Conservation (phyloP, 2,329 filamentous ascomycete species). For the Aspergillus fructus region DNA sequence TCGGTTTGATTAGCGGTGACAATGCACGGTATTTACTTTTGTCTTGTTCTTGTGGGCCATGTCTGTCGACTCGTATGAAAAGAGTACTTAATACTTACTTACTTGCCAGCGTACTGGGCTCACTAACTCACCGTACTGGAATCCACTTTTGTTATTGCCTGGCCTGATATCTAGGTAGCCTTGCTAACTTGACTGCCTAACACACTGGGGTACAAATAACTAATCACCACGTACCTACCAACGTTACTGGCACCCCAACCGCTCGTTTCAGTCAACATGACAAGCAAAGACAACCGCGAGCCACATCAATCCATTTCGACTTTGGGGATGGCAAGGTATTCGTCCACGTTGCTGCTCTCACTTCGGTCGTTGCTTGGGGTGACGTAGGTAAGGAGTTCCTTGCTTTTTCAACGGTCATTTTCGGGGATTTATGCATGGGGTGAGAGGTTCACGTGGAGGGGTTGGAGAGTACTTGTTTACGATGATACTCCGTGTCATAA, state of each 20-base stretch:
- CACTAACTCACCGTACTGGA: not conserved
- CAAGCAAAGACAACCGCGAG: not conserved
- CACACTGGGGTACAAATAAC: not conserved
- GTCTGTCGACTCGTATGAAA: not conserved
- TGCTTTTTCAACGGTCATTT: not conserved
- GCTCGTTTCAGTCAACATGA: too few species aligned
- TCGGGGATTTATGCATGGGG: constrained; percentile 1
- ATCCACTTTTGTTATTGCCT: not conserved
- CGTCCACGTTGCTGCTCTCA: not conserved
- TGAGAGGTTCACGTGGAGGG: not conserved
- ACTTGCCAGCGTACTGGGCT: not conserved
- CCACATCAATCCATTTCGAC: not conserved
- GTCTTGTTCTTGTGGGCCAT: not conserved
- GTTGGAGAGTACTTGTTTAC: not conserved
- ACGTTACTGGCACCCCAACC: not conserved
- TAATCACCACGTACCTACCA: not conserved
- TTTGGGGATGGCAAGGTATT: not conserved
- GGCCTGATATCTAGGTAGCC: not conserved
- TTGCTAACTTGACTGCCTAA: not conserved
- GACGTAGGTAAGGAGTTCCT: not conserved
- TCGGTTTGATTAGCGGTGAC: not conserved
- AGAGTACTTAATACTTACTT: too few species aligned
- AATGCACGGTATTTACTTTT: constrained; percentile 1
- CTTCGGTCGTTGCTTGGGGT: not conserved
- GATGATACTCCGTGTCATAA: too few species aligned